These are phyloP conservation scores for Moelleriella libera DNA, from an alignment of 2,329 filamentous ascomycete genomes.

Conservation along the genomic window DNA sequence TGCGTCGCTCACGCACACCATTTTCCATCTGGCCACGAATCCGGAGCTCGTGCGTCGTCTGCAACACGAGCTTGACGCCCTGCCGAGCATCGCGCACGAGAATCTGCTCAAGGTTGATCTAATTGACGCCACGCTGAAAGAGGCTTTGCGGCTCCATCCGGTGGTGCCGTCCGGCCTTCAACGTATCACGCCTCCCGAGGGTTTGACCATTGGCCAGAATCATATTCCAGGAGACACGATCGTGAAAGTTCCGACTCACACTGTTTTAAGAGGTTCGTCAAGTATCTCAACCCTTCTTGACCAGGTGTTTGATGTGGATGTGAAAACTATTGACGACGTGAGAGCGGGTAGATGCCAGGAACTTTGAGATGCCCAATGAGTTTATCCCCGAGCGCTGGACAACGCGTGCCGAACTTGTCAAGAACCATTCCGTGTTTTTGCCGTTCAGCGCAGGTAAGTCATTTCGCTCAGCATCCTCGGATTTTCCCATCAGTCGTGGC, in stretches of 20 bases:
- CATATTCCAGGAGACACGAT: slow-evolving; percentile 17
- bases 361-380: slow-evolving; percentile 4
- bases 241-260: slow-evolving; percentile 13
- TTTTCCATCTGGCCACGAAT: slow-evolving; percentile 2
- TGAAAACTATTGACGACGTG: too few relatives aligned
- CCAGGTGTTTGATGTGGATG: too few relatives aligned
- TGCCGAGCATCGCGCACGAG: neutral
- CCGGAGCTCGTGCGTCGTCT: neutral
- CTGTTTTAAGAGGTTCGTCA: slow-evolving; percentile 6
- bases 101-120: neutral
- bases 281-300: neutral
- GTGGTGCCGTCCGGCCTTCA: slow-evolving; percentile 3
- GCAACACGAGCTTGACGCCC: neutral
- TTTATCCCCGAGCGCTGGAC: slow-evolving; percentile 13
- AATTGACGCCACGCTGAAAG: slow-evolving; percentile 2
- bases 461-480: neutral
- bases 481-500: neutral
- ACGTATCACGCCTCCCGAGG: slow-evolving; percentile 20
- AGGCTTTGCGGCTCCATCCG: slow-evolving; percentile 3
- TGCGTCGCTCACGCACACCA: neutral
- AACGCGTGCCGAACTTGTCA: slow-evolving; percentile 7
- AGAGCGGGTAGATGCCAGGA: slow-evolving; percentile 14
- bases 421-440: slow-evolving; percentile 7
- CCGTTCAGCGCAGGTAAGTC: slow-evolving; percentile 3
- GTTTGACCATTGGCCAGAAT: slow-evolving; percentile 13